Evolutionary conservation across 1,139 yeast genomes (phyloP), one percentile per base, ranked within the genome.

Genomic region (Kazachstania sp.): DNA sequence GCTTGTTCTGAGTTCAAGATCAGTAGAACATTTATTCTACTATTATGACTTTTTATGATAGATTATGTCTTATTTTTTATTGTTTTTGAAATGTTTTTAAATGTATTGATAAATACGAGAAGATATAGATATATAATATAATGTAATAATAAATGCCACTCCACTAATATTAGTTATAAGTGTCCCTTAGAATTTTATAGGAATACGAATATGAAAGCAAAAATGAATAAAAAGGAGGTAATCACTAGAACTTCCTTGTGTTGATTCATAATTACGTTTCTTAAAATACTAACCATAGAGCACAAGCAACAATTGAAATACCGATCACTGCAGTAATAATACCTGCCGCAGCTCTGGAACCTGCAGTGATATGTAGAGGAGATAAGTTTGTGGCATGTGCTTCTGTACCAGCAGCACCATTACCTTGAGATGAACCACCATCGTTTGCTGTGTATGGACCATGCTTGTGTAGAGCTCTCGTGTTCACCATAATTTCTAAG

Each of bases 331-430:
- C 86, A 2, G 97, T 90, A 51, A 88, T 78, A 45, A 88, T 77
- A 42, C 92, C 86, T 0, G 97, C 97, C 48, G 96, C 97, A 1
- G 94, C 96, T 52, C 69, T 76, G 61, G 87, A 96, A 45, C 83
- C 84, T 1, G 69, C 61, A 39, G 72, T 72, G 43, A 86, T 71
- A 16, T 65, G 59, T 56, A 87, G 71, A 4, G 84, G 72, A 9
- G 70, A 61, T 46, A 67, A 55, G 45, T 68, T 70, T 0, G 71
- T 64, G 26, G 66, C 58, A 15, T 56, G 48, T 13, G 67, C 59
- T 49, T 65, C 64, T 5, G 74, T 68, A 52, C 88, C 88, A 28
- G 83, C 85, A 41, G 78, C 75, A 36, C 79, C 78, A 54, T 75
- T 70, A 54, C 84, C 84, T 7, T 56, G 51, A 2, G 85, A 77